These are phyloP conservation scores for Plasmodium fragile DNA, from an alignment of 169 alveolate genomes.

Conservation along the genomic window DNA sequence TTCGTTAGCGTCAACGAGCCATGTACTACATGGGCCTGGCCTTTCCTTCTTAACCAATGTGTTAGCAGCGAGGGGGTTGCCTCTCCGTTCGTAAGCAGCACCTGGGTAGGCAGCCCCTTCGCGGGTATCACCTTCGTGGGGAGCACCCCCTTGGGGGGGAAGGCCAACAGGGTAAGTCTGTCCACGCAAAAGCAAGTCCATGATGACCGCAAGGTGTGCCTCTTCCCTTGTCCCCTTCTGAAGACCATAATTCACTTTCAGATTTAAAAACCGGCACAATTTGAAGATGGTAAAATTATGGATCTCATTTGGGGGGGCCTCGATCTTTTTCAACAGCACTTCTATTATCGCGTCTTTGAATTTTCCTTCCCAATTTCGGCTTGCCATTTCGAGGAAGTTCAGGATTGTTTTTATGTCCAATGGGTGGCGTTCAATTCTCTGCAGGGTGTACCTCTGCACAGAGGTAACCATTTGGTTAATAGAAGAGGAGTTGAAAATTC, in stretches of 20 bases:
- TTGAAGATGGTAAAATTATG: slow-evolving; percentile 33
- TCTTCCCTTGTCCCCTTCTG: background rate
- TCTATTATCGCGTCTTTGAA: background rate
- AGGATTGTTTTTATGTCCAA: background rate
- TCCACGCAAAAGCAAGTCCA: background rate
- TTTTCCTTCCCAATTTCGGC: background rate
- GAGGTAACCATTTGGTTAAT: background rate
- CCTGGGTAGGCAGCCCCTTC: background rate
- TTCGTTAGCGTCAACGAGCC: slow-evolving; percentile 17
- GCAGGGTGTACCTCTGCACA: background rate
- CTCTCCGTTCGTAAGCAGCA: background rate
- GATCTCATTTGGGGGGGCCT: background rate
- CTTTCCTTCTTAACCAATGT: background rate
- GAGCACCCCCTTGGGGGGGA: background rate
- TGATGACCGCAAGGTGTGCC: background rate
- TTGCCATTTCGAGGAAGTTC: background rate
- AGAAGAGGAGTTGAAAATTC: background rate
- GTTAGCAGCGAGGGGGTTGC: background rate
- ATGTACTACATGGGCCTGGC: background rate
- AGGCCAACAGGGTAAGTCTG: slow-evolving; percentile 1
- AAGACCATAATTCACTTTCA: slow-evolving; percentile 13
- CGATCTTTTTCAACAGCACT: background rate
- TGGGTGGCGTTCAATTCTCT: background rate
- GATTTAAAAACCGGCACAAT: slow-evolving; percentile 37
- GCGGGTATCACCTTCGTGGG: background rate